These are phyloP conservation scores for Termitomyces sp. DNA, from an alignment of 768 basidiomycete species.

Conservation along the genomic window DNA sequence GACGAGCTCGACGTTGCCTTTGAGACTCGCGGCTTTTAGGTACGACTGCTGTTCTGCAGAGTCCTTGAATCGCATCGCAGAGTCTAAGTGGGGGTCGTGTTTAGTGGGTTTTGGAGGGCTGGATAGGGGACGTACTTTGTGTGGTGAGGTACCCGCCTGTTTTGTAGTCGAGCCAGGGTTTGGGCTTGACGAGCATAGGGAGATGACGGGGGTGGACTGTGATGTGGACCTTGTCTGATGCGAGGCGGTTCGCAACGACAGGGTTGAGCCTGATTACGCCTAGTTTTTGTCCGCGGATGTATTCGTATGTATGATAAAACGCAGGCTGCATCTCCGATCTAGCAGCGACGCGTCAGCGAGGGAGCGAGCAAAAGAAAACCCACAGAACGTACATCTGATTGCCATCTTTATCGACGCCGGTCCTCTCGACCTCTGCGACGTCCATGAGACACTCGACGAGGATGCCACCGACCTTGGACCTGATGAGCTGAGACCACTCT, in stretches of 20 bases:
- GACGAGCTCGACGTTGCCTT: slow-evolving; percentile 78
- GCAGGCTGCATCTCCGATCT: slow-evolving; percentile 84
- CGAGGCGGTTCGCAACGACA: slow-evolving; percentile 70
- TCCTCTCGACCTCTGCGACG: slow-evolving; percentile 71
- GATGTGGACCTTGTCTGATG: slow-evolving; percentile 65
- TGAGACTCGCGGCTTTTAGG: slow-evolving; percentile 67
- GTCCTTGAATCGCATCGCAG: slow-evolving; percentile 92
- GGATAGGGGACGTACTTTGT: slow-evolving; percentile 46
- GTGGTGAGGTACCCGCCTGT: slow-evolving; percentile 85
- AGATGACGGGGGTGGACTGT: slow-evolving; percentile 90
- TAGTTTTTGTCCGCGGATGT: slow-evolving; percentile 89
- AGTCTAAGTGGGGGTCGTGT: slow-evolving; percentile 32
- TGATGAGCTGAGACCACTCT: slow-evolving; percentile 76
- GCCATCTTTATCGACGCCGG: slow-evolving; percentile 53
- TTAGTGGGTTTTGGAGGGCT: neutral
- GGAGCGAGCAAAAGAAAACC: neutral
- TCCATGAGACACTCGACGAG: slow-evolving; percentile 84
- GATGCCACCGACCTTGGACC: slow-evolving; percentile 78
- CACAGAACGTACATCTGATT: slow-evolving; percentile 50
- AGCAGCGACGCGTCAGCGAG: slow-evolving; percentile 8
- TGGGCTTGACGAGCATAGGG: slow-evolving; percentile 92
- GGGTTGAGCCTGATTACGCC: slow-evolving; percentile 89
- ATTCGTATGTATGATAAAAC: slow-evolving; percentile 90
- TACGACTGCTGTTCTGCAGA: slow-evolving; percentile 80
- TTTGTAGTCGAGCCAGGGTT: slow-evolving; percentile 77